Base-by-base conservation (phyloP, 768 basidiomycete genomes). In the Galerina marginata region DNA sequence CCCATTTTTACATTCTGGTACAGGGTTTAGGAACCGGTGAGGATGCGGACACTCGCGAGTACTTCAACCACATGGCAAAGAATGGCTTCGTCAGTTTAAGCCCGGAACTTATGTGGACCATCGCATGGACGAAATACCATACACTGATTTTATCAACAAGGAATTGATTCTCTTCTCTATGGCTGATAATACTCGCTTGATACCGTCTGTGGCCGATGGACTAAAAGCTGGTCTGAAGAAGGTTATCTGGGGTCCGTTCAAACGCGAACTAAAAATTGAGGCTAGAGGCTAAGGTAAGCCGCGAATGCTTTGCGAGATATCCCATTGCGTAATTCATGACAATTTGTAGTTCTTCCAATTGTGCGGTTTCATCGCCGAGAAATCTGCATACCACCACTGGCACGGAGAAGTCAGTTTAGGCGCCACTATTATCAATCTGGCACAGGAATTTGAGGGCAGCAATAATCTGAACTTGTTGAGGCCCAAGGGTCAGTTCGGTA, bases 121-220 rank as follows among this genome's bases (percentile, higher is more conserved):
- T 20, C 20, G 20, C 20, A 20, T 20, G 20, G 20, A 20, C 20
- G 20, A 20, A 20, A 20, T 20, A 20, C 20, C 20, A 20, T 20
- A 20, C 20, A 20, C 20, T 20, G 20, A 20, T 20, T 20, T 20
- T 20, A 20, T 20, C 20, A 20, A 20, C 20, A 20, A 20, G 20
- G 20, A 20, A 20, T 20, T 20, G 46, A 98, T 99, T 60, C 82
- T 98, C 26, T 99, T 98, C 83, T 99, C 97, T 1, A 98, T 99
- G 94, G 97, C 97, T 4, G 97, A 99, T 71, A 99, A 99, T 69
- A 86, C 97, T 64, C 95, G 97, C 56, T 99, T 96, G 4, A 99
- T 99, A 65, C 97, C 97, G 2, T 97, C 91, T 0, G 84, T 93
- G 14, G 87, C 88, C 11, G 97, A 99, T 71, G 97, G 97, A 46